Evolutionary conservation across 202 grass and related monocot species (phyloP), one percentile per base, ranked within the genome.

Genomic region (Eragrostis tef): DNA sequence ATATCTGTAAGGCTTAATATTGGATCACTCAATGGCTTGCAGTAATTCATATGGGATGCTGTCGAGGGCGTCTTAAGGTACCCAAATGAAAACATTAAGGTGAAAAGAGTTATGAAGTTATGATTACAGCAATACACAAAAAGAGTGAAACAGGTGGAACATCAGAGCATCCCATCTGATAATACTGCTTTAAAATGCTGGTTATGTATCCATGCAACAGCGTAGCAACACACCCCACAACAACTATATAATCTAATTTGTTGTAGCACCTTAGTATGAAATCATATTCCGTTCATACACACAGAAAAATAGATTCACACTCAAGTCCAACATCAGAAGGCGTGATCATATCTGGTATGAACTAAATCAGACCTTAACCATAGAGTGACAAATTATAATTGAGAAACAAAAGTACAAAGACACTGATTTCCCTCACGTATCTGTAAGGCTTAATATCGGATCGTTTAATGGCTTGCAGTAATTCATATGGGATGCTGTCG

Each of bases 301-400:
- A 29, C 20, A 74, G 34, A 10, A 64, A 16, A 64, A 25, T 74
- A 43, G 9, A n/a, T 71, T 98, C 92, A 65, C 74, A 64, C 57
- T 93, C 88, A 71, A 98, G 90, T 66, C 92, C 94, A 58, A 98
- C 86, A 83, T 94, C 92, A 56, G 82, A 70, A 61, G 94, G 86
- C 64, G 77, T 83, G 68, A 98, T 93, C 63, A 71, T 87, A 74
- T 98, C 95, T 98, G 77, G 43, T 51, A 66, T 60, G 68, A 45
- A 50, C 43, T 20, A 17, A n/a, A 29, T 81, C 12, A 68, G 77
- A 60, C 58, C 24, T 3, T 59, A 25, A 59, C 12, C 10, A 9
- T 12, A 60, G 72, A 74, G 48, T 1, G 34, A 15, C 5, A 44
- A 21, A 9, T 12, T 61, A 42, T 21, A 65, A 25, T 59, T 3